phyloP scores from a whole-genome alignment of 164 flowering plant species.

The Akebia trifoliata region DNA sequence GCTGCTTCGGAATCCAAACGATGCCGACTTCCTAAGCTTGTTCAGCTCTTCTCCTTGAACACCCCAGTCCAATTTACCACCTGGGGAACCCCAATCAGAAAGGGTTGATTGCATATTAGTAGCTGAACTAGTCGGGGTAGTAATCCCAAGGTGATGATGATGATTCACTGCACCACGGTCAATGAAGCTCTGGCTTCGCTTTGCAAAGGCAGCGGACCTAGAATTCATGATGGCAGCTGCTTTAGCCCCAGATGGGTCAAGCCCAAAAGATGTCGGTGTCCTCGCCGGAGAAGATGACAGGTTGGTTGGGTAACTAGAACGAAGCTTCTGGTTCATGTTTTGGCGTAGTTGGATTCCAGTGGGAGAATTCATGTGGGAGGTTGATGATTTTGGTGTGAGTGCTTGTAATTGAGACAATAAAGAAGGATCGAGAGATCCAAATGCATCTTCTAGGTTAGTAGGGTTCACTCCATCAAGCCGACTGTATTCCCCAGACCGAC shows the following conservation, averaged over 20 bases:
- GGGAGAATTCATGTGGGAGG: slow-evolving; percentile 53
- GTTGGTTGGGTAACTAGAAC: slow-evolving; percentile 43
- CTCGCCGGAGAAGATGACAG: slow-evolving; percentile 53
- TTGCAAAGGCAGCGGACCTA: slow-evolving; percentile 63
- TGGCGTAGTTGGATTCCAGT: slow-evolving; percentile 48
- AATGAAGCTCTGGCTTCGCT: slow-evolving; percentile 85
- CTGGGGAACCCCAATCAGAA: slow-evolving; percentile 79
- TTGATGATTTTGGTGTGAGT: slow-evolving; percentile 23
- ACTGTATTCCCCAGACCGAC: too few relatives aligned
- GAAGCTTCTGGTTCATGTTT: slow-evolving; percentile 44
- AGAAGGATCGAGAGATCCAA: slow-evolving; percentile 53
- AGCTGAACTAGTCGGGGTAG: slow-evolving; percentile 22
- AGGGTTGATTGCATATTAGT: slow-evolving; percentile 31
- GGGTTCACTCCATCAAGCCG: slow-evolving; percentile 47
- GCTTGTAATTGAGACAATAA: slow-evolving; percentile 50
- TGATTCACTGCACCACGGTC: slow-evolving; percentile 45
- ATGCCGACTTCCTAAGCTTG: slow-evolving; percentile 78
- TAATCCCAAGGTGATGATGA: slow-evolving; percentile 22
- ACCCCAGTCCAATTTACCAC: slow-evolving; percentile 88
- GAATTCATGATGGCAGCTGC: slow-evolving; percentile 66
- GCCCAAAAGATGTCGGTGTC: slow-evolving; percentile 40
- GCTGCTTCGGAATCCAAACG: slow-evolving; percentile 61
- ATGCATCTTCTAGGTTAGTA: slow-evolving; percentile 59
- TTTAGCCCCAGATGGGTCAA: slow-evolving; percentile 46
- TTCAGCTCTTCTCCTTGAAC: slow-evolving; percentile 68